phyloP scores from a whole-genome alignment of 1,139 yeast species.

The Hemisphaericaspora subhashii region DNA sequence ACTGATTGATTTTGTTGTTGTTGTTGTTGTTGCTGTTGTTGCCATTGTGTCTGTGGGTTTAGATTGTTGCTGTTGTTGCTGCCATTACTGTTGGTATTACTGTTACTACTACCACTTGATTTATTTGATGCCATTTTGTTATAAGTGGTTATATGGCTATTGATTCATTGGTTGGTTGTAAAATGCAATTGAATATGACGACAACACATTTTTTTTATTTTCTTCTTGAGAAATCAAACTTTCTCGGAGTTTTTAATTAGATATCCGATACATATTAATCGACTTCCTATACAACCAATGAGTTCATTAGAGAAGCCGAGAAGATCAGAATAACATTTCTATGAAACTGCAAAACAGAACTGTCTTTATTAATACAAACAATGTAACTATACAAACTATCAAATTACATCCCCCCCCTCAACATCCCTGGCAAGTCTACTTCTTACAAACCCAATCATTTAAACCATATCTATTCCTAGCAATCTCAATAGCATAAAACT shows the following conservation, averaged over 20 bases:
- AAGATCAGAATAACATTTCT: too few species aligned
- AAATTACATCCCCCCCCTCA: too few species aligned
- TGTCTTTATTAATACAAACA: background rate
- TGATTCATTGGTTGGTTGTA: too few species aligned
- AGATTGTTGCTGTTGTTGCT: conserved; percentile 13
- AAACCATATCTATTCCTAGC: conserved; percentile 88
- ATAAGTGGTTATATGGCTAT: too few species aligned
- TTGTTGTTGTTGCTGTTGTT: conserved; percentile 13
- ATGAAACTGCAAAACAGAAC: too few species aligned
- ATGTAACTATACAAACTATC: too few species aligned
- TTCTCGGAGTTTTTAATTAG: background rate
- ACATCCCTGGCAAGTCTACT: too few species aligned
- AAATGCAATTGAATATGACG: too few species aligned
- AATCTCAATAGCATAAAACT: conserved; percentile 92
- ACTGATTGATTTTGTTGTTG: conserved; percentile 16
- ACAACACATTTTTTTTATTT: background rate
- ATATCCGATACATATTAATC: background rate
- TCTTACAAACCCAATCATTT: conserved; percentile 76
- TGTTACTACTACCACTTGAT: background rate
- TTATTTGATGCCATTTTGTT: conserved; percentile 1
- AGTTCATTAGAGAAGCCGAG: too few species aligned
- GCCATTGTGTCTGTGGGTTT: conserved; percentile 12
- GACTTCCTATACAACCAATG: background rate
- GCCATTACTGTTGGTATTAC: background rate
- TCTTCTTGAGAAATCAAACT: too few species aligned